Base-by-base conservation (phyloP, 2,329 filamentous ascomycete species). In the Magnaporthales sp. region DNA sequence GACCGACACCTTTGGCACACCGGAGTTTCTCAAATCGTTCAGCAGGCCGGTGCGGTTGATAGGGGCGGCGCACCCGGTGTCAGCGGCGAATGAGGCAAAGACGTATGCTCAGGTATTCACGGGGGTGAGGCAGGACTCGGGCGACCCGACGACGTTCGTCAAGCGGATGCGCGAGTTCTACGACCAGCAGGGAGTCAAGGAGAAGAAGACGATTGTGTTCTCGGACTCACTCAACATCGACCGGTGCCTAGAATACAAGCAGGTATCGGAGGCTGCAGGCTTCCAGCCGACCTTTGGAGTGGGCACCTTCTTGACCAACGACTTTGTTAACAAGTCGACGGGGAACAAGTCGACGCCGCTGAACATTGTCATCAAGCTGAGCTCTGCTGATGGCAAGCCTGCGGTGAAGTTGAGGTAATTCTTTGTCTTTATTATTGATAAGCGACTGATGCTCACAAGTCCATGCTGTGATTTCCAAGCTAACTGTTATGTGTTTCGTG, bases 341-440 rank as follows among this genome's bases (percentile, higher is more conserved):
- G 89, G 89, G 54, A 87, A 88, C 71, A 98, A 97, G 78, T 97
- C 93, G 0, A 87, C 89, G 19, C 95, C 95, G 0, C 80, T 99
- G 66, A 99, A 99, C 74, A 99, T 99, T 73, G 95, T 99, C 71
- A 97, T 99, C 80, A 99, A 99, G 80, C 84, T 99, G 68, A 92
- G 91, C 69, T 93, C 91, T 10, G 95, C 93, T 0, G 86, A 83
- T 15, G 93, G 93, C 6, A 86, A 89, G 62, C 86, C 90, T 0
- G 93, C 95, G 2, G 88, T 99, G 74, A 99, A 99, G 82, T 91
- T 99, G 71, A 97, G 77, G 80, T 82, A 74, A 74, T 75, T 74
- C 22, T 65, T 67, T 29, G 26, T 62, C 24, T 51, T 69, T 54
- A 19, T 27, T 3, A 1, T 15, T 15, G 8, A 58, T n/a, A 51